These are phyloP conservation scores for Thymus quinquecostatus DNA, from an alignment of 257 asterid species.

Conservation along the genomic window DNA sequence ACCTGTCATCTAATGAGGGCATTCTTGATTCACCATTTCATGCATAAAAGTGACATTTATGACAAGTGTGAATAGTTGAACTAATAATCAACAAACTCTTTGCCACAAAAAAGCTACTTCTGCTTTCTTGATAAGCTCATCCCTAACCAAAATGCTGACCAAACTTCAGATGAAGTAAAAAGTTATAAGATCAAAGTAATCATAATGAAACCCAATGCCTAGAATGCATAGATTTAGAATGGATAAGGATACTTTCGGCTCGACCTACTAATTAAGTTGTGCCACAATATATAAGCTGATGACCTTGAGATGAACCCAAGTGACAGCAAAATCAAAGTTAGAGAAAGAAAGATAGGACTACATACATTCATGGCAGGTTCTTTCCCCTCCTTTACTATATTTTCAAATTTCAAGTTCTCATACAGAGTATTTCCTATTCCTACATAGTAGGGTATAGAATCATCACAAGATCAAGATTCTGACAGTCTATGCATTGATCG, in stretches of 20 bases:
- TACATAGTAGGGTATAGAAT: neutral
- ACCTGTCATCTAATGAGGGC: constrained; percentile 5
- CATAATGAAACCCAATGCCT: neutral
- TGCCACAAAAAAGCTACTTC: neutral
- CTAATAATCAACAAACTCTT: neutral
- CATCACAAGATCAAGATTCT: neutral
- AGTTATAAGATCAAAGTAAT: neutral
- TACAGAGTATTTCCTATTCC: neutral
- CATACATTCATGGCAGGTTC: neutral
- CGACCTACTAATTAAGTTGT: neutral
- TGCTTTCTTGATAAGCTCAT: constrained; percentile 11
- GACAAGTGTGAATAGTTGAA: neutral
- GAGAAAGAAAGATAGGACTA: neutral
- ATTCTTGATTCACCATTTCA: neutral
- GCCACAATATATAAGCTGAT: neutral
- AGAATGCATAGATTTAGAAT: neutral
- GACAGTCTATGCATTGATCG: neutral
- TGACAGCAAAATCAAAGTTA: neutral
- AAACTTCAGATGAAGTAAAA: neutral
- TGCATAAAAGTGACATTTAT: neutral
- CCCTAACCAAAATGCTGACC: constrained; percentile 1
- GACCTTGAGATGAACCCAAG: constrained; percentile 2
- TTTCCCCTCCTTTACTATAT: neutral
- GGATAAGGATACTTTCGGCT: neutral
- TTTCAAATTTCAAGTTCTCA: neutral